Evolutionary conservation across 768 basidiomycete genomes (phyloP).

Genomic region (Auricularia auricula-judae): DNA sequence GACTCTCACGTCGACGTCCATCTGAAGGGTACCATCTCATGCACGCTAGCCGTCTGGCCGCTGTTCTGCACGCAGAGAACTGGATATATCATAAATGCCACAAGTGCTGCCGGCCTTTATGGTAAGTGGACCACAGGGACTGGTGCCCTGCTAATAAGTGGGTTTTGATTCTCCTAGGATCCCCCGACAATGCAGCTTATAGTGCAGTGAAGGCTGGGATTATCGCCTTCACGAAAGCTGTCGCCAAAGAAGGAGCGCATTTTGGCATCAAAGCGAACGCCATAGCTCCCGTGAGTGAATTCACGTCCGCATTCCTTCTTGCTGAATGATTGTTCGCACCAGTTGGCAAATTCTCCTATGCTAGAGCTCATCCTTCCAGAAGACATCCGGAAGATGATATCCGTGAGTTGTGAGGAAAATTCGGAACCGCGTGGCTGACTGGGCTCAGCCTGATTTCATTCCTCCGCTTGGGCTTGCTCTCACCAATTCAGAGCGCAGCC

Average conservation of each 20-base stretch:
- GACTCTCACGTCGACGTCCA: constrained; percentile 84
- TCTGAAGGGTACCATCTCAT: constrained; percentile 85
- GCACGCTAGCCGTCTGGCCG: constrained; percentile 94
- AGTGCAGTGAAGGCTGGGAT: constrained; percentile 97
- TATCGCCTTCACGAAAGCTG: constrained; percentile 85
- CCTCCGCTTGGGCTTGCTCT: too few relatives aligned
- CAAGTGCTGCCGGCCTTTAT: constrained; percentile 89
- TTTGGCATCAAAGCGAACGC: constrained; percentile 32
- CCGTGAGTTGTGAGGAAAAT: too few relatives aligned
- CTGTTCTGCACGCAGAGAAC: constrained; percentile 91
- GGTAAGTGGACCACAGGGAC: constrained; percentile 32
- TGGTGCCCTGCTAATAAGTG: too few relatives aligned
- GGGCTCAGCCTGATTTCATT: too few relatives aligned
- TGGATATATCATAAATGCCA: constrained; percentile 85
- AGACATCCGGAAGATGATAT: too few relatives aligned
- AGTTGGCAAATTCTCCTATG: too few relatives aligned
- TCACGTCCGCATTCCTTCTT: too few relatives aligned
- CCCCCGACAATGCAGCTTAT: constrained; percentile 92
- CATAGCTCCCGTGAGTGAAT: too few relatives aligned
- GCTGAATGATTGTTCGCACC: too few relatives aligned
- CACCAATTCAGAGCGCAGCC: too few relatives aligned
- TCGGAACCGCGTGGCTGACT: too few relatives aligned
- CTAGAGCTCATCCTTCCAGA: too few relatives aligned
- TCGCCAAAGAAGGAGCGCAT: constrained; percentile 86
- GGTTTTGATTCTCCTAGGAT: constrained; percentile 42